Base-by-base conservation (phyloP, 352 stramenopile species). In the Phytopythium litorale region DNA sequence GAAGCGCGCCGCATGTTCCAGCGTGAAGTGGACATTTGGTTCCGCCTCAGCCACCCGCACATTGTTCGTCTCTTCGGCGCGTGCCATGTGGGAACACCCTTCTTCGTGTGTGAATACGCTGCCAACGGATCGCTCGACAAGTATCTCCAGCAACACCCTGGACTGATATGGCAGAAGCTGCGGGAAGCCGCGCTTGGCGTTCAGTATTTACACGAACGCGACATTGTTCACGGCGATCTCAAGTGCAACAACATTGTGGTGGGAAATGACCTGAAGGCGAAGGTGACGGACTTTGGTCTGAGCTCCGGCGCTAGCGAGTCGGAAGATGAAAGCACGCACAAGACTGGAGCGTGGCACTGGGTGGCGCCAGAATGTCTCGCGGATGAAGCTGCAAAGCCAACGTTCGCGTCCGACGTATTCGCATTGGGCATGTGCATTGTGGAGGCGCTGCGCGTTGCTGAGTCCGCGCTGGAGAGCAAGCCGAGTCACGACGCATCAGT, bases 1-100 rank as follows among this genome's bases (percentile, higher is more conserved):
- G 64, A 49, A 56, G 3, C 18, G 0, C 16, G 25, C 5, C n/a
- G 9, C 1, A 63, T 60, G 48, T 70, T 67, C 33, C 21, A 48
- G 15, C 65, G 25, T 1, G 65, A 71, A 55, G 65, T 71, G 5
- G 28, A 49, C 4, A 65, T 71, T 25, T 71, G 65, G 65, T 68
- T 71, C n/a, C 19, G 35, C 0, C 52, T 67, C 7, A 64, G 37
- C 19, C 65, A 71, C 21, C 65, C 65, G 15, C 42, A 71, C 15
- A 33, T 71, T 13, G 57, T 71, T 33, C 55, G 46, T 23, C 60
- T 71, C 11, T 71, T 68, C 2, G 65, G 65, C 4, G 59, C 64
- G 0, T 71, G 60, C 18, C 60, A 71, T 32, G 58, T 70, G 1
- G 52, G 59, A 4, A 60, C n/a, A 7, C 64, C 53, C 0, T 45